Base-by-base conservation (phyloP, 2,329 filamentous ascomycete genomes). In the Fusarium sacchari region DNA sequence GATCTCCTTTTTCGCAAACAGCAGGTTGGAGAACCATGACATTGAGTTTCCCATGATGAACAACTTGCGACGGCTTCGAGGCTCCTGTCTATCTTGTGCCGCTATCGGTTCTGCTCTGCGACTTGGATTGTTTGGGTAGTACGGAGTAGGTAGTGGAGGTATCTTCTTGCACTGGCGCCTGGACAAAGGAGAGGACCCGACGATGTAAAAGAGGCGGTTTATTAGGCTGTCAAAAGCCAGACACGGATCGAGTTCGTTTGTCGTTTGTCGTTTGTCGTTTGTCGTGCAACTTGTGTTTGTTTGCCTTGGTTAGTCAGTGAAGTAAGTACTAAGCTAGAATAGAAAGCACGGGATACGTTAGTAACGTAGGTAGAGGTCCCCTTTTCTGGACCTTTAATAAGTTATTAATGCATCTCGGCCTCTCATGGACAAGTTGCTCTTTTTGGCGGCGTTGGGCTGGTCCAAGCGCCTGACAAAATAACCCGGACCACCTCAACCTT, bases 1-100 rank as follows among this genome's bases (percentile, higher is more conserved):
- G 75, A 98, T 98, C 86, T 99, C 96, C 86, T 98, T 99, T 88
- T 98, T 98, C 46, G 93, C 86, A 92, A 93, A 98, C 71, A 97
- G 79, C 70, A 97, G 85, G 83, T 85, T 84, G 60, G 92, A 93
- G 79, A 94, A 86, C 90, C 90, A 92, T 82, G 90, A 92, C 81
- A 92, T 85, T 78, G 87, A 87, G 75, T 88, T 86, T 79, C 90
- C 90, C 90, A 92, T 92, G 65, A 83, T 89, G 83, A 68, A 65
- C 69, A 56, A 56, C 56, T 55, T 68, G 62, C 65, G 63, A 62
- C 55, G 64, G 58, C 62, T 65, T 53, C 40, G 60, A 58, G 66
- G 57, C 62, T 69, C 53, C 53, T 26, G 60, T 64, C 47, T 71
- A 36, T 64, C 47, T 46, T 56, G 49, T 57, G 64, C 32, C 36